These are phyloP conservation scores for Fusarium armeniacum DNA, from an alignment of 2,329 filamentous ascomycete genomes.

Conservation along the genomic window DNA sequence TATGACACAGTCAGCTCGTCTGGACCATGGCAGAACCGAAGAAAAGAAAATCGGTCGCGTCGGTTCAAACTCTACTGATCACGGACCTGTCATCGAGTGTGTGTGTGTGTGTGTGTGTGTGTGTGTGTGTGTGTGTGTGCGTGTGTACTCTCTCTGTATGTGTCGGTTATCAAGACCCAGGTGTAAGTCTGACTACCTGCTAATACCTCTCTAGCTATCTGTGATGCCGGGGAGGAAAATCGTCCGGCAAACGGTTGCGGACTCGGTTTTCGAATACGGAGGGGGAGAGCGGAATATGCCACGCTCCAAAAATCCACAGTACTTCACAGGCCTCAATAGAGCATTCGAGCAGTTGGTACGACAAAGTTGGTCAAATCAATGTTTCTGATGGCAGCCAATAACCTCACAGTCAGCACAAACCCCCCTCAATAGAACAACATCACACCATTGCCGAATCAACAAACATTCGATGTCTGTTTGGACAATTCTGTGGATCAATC, in stretches of 20 bases:
- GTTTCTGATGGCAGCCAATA: conserved; percentile 35
- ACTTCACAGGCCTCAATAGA: not conserved
- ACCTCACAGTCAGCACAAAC: conserved; percentile 4
- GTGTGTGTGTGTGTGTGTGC: no score
- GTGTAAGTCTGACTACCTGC: conserved; percentile 18
- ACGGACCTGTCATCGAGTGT: conserved; percentile 9
- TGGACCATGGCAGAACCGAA: conserved; percentile 30
- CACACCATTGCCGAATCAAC: conserved; percentile 3
- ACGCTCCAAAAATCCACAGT: conserved; percentile 10
- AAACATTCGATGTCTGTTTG: not conserved
- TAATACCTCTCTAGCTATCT: conserved; percentile 15
- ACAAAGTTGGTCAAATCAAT: conserved; percentile 33
- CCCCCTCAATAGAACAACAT: conserved; percentile 1
- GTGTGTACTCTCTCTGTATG: no score
- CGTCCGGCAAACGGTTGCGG: conserved; percentile 2
- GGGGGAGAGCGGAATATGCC: conserved; percentile 27
- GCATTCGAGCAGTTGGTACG: conserved; percentile 19
- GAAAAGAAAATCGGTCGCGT: conserved; percentile 44
- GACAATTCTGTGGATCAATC: not conserved
- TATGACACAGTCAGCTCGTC: conserved; percentile 23
- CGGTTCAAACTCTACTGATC: conserved; percentile 29
- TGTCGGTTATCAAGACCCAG: conserved; percentile 8
- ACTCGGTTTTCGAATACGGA: conserved; percentile 8
- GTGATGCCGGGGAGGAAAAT: conserved; percentile 1
- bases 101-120: not conserved